These are phyloP conservation scores for Orbilia quercus DNA, from an alignment of 2,329 filamentous ascomycete genomes.

Conservation along the genomic window DNA sequence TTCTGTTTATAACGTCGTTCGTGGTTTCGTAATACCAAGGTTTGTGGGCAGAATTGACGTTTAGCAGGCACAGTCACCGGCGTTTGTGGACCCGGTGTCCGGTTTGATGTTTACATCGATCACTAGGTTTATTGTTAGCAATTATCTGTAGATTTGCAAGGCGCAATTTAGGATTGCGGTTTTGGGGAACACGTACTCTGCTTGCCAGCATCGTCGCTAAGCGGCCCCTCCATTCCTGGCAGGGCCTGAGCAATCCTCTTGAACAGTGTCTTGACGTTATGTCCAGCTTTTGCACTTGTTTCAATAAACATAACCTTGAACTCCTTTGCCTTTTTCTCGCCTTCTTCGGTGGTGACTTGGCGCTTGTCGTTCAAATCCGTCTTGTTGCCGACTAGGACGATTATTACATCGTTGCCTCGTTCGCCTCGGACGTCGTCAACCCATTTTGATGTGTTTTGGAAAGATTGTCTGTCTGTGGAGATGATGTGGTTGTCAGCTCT, in stretches of 20 bases:
- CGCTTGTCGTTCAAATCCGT: conserved; percentile 98
- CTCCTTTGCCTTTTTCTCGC: conserved; percentile 97
- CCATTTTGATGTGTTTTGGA: conserved; percentile 99
- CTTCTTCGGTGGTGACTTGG: conserved; percentile 94
- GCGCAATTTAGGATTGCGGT: conserved; percentile 72
- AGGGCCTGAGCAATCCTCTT: conserved; percentile 97
- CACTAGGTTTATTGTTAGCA: conserved; percentile 68
- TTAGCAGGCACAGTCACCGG: conserved; percentile 79
- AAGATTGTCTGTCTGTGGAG: conserved; percentile 82
- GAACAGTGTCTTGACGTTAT: conserved; percentile 98
- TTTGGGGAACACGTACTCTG: conserved; percentile 67
- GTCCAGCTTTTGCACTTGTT: conserved; percentile 95
- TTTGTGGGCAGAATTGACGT: neutral
- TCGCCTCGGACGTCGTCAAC: conserved; percentile 98
- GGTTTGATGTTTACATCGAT: conserved; percentile 88
- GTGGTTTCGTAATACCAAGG: neutral
- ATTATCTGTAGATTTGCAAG: conserved; percentile 62
- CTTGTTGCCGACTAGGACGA: conserved; percentile 98
- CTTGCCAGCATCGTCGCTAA: conserved; percentile 73
- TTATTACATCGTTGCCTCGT: conserved; percentile 97
- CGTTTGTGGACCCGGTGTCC: conserved; percentile 71
- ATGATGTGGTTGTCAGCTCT: conserved; percentile 22
- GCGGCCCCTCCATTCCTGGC: conserved; percentile 95
- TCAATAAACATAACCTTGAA: conserved; percentile 99
- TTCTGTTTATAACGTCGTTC: conserved; percentile 1